These are phyloP conservation scores for Mycosphaerella sp. DNA, from an alignment of 2,329 filamentous ascomycete species.

Conservation along the genomic window DNA sequence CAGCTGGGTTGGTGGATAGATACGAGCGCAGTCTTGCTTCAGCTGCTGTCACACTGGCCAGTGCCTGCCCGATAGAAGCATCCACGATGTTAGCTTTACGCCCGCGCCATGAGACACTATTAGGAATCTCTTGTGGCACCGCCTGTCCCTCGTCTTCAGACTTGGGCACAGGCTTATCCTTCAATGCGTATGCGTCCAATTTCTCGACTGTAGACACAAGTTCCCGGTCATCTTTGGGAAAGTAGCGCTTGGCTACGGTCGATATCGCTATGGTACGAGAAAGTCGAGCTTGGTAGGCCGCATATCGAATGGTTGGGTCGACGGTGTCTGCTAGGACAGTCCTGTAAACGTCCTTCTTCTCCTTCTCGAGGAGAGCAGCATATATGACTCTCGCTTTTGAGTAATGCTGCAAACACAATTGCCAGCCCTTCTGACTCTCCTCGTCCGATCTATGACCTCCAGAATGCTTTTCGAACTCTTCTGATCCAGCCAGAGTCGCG, in stretches of 20 bases:
- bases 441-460: slow-evolving; percentile 38
- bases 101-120: slow-evolving; percentile 77
- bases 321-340: slow-evolving; percentile 80
- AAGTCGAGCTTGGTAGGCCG: slow-evolving; percentile 84
- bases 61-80: slow-evolving; percentile 78
- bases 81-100: slow-evolving; percentile 86
- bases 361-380: slow-evolving; percentile 60
- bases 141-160: slow-evolving; percentile 25
- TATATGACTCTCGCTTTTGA: slow-evolving; percentile 77
- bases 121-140: slow-evolving; percentile 49
- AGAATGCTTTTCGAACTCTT: slow-evolving; percentile 77
- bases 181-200: slow-evolving; percentile 62
- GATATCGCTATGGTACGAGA: slow-evolving; percentile 77
- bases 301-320: slow-evolving; percentile 89
- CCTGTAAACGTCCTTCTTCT: slow-evolving; percentile 71
- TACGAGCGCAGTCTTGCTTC: slow-evolving; percentile 48
- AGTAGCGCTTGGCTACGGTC: slow-evolving; percentile 70
- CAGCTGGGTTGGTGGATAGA: slow-evolving; percentile 39
- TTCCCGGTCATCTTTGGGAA: slow-evolving; percentile 58
- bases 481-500: slow-evolving; percentile 66
- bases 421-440: slow-evolving; percentile 56
- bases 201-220: slow-evolving; percentile 64
- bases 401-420: slow-evolving; percentile 67
- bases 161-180: slow-evolving; percentile 42
- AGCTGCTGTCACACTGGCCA: slow-evolving; percentile 60